Evolutionary conservation across 140 eudicot species (phyloP), one percentile per base, ranked within the genome.

Genomic region (Senecio squalidus): DNA sequence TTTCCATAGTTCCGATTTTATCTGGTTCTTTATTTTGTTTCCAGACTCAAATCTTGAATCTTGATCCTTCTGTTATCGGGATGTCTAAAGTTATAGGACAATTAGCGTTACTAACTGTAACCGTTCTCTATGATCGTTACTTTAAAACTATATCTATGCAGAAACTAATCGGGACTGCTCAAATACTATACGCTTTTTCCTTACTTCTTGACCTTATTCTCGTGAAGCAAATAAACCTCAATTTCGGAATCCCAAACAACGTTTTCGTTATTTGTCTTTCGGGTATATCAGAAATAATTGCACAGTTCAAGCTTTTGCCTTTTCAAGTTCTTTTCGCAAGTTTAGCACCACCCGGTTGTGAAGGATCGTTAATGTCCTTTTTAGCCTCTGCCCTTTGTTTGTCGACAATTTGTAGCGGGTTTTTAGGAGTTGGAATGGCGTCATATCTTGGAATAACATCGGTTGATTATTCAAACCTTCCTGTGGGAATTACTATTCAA

Each of bases 11-110:
- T 44, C 98, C 98, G 1, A 52, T 79, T 34, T 66, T 92, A 21
- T 84, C 98, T 0, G 96, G 98, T 33, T 87, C 96, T 13, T 41
- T 92, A 27, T 92, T 92, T 70, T 92, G 98, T 74, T 92, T 87
- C 71, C 98, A 92, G 67, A 88, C 88, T 7, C 98, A 92, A 66
- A 70, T 67, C 52, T 67, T 92, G 60, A 80, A 78, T 78, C 93
- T 92, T 16, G 84, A 82, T 31, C 87, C 96, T 9, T 87, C 72
- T 0, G 30, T 88, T 18, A 77, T 92, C 0, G 98, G 98, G 31
- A 72, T 88, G 86, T 88, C 98, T 0, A 78, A 82, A 61, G 98
- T 92, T 41, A 76, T 55, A 4, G 87, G 98, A 8, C 98, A 92
- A 41, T 30, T 84, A 43, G 43, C 84, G 73, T 77, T 92, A 58